Base-by-base conservation (phyloP, 352 stramenopile genomes). In the Phytophthora aleatoria region DNA sequence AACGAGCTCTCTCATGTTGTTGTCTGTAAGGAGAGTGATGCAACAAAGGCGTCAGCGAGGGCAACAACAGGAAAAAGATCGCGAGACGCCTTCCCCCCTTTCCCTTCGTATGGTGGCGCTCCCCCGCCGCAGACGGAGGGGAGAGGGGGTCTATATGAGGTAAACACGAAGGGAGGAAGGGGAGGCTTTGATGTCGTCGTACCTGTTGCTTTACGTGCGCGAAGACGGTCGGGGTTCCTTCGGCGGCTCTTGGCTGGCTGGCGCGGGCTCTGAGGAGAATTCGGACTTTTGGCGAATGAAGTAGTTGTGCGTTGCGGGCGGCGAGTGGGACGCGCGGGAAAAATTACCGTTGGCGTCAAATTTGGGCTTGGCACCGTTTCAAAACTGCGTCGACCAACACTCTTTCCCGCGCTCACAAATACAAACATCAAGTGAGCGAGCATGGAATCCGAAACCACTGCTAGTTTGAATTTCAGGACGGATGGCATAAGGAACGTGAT, bases 1-100 rank as follows among this genome's bases (percentile, higher is more conserved):
- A 90, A 99, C 96, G 72, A 99, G 97, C 84, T 99, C 93, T 72
- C 93, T 75, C 93, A 98, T 98, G 35, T 61, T 67, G 67, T 77
- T 50, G 65, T 83, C 66, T 83, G 56, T 50, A 1, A 12, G 39
- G 11, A 57, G 16, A 12, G 10, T 8, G 43, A 50, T 36, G 27
- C n/a, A 64, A 47, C 1, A 9, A 56, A 3, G 16, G 36, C 16
- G 43, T 72, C 41, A 77, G 50, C 43, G 48, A 59, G 7, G 12
- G 13, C 11, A 50, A 50, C 8, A 61, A 26, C 61, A 59, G 2
- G 15, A 15, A 26, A 69, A 73, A 73, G 66, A 72, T 68, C 49
- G 44, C 59, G 16, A 57, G 27, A 47, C 38, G 57, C 27, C 31
- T 56, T 57, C 28, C 53, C 60, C 51, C 55, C 57, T 66, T 69